Conservation (phyloP, 2,329 filamentous ascomycete genomes). For the Aureobasidium namibiae region DNA sequence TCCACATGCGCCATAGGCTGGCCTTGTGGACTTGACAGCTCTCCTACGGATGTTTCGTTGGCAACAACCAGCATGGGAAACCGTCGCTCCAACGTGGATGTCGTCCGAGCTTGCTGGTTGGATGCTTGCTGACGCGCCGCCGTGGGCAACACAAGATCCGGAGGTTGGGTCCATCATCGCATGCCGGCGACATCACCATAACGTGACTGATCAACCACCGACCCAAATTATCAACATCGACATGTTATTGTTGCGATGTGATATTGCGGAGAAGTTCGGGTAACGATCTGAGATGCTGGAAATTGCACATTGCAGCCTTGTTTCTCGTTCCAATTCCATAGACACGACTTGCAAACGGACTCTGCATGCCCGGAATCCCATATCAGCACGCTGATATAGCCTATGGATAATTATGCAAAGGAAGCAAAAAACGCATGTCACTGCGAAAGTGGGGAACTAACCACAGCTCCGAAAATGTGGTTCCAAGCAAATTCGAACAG, state of each 20-base stretch:
- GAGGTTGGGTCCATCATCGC: neutral
- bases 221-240: neutral
- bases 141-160: neutral
- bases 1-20: conserved; percentile 4
- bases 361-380: no score
- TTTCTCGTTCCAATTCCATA: neutral
- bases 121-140: neutral
- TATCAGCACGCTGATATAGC: neutral
- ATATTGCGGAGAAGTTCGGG: neutral
- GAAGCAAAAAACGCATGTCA: neutral
- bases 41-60: neutral
- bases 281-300: neutral
- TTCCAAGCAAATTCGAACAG: neutral
- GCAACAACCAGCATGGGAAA: neutral
- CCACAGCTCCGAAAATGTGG: neutral
- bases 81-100: neutral
- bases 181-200: neutral
- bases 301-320: neutral
- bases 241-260: neutral
- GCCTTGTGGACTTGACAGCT: neutral
- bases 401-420: no score
- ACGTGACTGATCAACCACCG: neutral
- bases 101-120: neutral
- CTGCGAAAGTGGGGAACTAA: no score
- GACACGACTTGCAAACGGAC: neutral